Base-by-base conservation (phyloP, 2,329 filamentous ascomycete genomes). In the Fusarium humuli region DNA sequence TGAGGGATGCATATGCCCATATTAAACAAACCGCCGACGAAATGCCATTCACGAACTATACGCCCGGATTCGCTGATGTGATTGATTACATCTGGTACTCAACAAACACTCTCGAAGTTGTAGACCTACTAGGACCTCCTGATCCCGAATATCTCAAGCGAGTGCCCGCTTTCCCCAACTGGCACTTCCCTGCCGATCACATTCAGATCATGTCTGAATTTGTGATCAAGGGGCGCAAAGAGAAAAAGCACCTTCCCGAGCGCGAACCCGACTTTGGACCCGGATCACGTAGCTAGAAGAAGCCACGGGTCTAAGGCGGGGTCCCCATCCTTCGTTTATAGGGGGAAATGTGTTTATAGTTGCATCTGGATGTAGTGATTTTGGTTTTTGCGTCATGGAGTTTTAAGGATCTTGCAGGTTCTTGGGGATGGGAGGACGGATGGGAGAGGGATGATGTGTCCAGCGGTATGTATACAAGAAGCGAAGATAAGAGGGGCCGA, bases 1-100 rank as follows among this genome's bases (percentile, higher is more conserved):
- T 99, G 71, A 94, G 96, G 77, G 97, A 96, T 23, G 91, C 94
- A 5, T 99, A 99, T 79, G 88, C 89, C 37, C 88, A 92, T 69
- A 91, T 97, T 55, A 91, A 91, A 69, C 92, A 95, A 77, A 90
- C 96, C 37, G 90, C 91, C 9, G 92, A 94, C 61, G 93, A 97
- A 78, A 83, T 98, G 74, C 90, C 90, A 7, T 99, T 97, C 80
- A 99, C 96, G 48, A 99, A 99, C 81, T 99, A 98, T 81, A 97
- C 94, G 16, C 94, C 96, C 2, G 90, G 90, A n/a, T 99, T 98
- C 82, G 88, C 89, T 54, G 94, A 94, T 67, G 93, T 97, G 61
- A 92, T 99, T 72, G 96, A 99, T 79, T 98, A 98, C 81, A 94
- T 99, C 76, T 98, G 94, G 94, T 99, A 97, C 81, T 94, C 94